Conservation (phyloP, 2,329 filamentous ascomycete species). For the Aureobasidium sp. region DNA sequence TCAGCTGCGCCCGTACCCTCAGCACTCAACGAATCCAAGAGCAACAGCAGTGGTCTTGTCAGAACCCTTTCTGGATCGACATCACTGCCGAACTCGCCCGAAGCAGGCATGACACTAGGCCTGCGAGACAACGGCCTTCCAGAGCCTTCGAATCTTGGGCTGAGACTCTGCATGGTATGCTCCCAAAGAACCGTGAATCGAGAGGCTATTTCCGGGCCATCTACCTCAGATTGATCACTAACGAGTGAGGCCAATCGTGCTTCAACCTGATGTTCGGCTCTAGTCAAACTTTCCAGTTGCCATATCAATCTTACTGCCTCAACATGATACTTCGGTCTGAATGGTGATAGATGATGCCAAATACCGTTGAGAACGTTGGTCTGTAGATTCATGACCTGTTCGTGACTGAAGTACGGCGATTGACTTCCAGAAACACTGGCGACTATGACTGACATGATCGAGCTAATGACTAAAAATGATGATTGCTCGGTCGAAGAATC, state of each 20-base stretch:
- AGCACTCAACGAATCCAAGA: constrained; percentile 70
- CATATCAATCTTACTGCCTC: constrained; percentile 82
- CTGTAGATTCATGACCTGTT: constrained; percentile 57
- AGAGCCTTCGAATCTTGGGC: constrained; percentile 12
- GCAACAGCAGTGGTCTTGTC: constrained; percentile 69
- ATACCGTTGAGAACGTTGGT: constrained; percentile 61
- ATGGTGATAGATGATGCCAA: constrained; percentile 76
- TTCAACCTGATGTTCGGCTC: constrained; percentile 6
- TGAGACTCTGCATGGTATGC: constrained; percentile 48
- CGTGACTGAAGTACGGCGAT: constrained; percentile 16
- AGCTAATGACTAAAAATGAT: constrained; percentile 21
- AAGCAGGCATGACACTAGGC: constrained; percentile 22
- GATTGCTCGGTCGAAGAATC: neutral
- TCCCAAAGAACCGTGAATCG: constrained; percentile 74
- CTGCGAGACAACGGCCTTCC: constrained; percentile 22
- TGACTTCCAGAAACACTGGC: neutral
- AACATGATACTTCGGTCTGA: constrained; percentile 85
- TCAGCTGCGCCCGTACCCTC: constrained; percentile 67
- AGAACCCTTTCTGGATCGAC: constrained; percentile 66
- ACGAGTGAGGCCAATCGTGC: constrained; percentile 13
- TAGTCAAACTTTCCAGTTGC: constrained; percentile 70
- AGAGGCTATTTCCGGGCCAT: constrained; percentile 49
- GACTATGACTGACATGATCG: constrained; percentile 20
- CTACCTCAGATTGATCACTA: neutral
- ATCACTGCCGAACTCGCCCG: constrained; percentile 38